Evolutionary conservation across 805 yeast species (phyloP), one percentile per base, ranked within the genome.

Genomic region (Candida xiaguanensis): DNA sequence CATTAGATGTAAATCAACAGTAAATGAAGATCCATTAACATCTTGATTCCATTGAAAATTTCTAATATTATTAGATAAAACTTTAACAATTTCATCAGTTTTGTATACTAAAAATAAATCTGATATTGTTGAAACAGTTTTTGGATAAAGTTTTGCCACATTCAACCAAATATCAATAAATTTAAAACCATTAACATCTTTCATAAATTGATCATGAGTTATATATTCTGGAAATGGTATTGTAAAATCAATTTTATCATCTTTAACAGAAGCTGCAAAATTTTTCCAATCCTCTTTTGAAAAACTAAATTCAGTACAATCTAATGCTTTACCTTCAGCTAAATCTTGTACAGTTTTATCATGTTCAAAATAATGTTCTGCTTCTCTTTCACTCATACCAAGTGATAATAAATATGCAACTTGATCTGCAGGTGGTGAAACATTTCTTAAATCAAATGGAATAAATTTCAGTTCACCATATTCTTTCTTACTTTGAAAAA

Each of bases 401-500:
- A 51, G 40, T 4, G 50, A 45, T 6, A 44, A 46, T 36, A 62
- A 50, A 38, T 53, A 60, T 5, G 52, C 48, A 7, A 60, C 46
- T 44, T 60, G 60, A 5, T 51, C 52, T n/a, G 41, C 29, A 9
- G 66, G 69, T 16, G 75, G 74, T 5, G 65, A 53, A 2, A 72
- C 75, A 18, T 66, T 61, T 35, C 59, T 61, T 43, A 42, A 31
- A 31, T 46, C 46, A 50, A 64, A 41, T 32, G 58, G 61, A 61
- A 61, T 29, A 63, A 70, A 52, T 51, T 67, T 42, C 48, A 27
- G 56, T 47, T 19, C 70, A 72, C 31, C 3, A 45, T 28, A 16
- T 30, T 68, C 72, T 5, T 67, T 60, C n/a, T 56, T 54, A 1
- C 58, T 52, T 8, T 57, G 56, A 46, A 63, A 75, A 1, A 72